A percentile compares a stretch with the other conserved stretches of the same genome.
phyloP scores from a whole-genome alignment of 306 rosid genomes.

The Macrotyloma uniflorum region DNA sequence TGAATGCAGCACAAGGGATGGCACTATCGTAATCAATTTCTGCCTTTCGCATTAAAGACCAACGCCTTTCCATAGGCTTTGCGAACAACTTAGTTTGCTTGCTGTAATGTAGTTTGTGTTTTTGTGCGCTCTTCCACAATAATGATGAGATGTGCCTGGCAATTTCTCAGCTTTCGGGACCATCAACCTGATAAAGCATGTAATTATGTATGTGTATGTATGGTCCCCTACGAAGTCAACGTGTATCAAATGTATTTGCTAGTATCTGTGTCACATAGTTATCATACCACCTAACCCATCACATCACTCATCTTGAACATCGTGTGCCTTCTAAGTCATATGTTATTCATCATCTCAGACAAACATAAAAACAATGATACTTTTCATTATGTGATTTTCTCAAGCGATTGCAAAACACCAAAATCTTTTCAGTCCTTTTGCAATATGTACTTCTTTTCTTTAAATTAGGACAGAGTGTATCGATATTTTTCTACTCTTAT shows the following conservation, averaged over 20 bases:
- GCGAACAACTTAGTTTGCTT: conserved; percentile 16
- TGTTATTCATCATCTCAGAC: conserved; percentile 43
- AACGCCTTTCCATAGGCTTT: conserved; percentile 25
- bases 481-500: not conserved
- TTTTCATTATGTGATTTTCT: not conserved
- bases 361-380: not conserved
- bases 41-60: conserved; percentile 20
- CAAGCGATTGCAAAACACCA: not conserved
- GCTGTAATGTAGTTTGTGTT: conserved; percentile 27
- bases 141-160: conserved; percentile 27
- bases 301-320: conserved; percentile 49
- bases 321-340: conserved; percentile 56
- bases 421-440: not conserved
- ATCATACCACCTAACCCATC: conserved; percentile 66
- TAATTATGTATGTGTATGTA: conserved; percentile 26
- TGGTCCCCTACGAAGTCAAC: conserved; percentile 70
- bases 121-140: conserved; percentile 32
- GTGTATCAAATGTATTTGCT: conserved; percentile 45
- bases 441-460: not conserved
- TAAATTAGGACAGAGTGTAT: not conserved
- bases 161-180: conserved; percentile 35
- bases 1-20: conserved; percentile 10
- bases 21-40: not conserved
- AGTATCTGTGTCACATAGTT: conserved; percentile 46
- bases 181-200: conserved; percentile 33